Evolutionary conservation across 768 basidiomycete species (phyloP).

Genomic region (Trametes meyenii): DNA sequence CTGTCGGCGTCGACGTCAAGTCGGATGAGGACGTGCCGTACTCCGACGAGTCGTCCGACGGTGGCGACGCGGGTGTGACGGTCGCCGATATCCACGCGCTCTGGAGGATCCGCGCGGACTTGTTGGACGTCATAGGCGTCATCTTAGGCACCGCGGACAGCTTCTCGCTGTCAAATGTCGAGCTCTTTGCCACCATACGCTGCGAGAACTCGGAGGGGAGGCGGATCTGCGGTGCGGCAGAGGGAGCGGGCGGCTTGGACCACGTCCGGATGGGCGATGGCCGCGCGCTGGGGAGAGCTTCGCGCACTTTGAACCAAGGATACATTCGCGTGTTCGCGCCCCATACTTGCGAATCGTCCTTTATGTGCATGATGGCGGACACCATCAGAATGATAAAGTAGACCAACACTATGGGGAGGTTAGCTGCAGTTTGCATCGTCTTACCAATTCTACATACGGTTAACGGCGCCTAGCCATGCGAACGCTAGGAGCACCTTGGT

Average conservation of each 20-base stretch:
- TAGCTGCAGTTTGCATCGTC: background rate
- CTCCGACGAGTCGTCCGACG: conserved; percentile 16
- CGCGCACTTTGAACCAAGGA: conserved; percentile 37
- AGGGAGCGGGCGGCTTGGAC: conserved; percentile 33
- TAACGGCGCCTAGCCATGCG: conserved; percentile 46
- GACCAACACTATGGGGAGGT: conserved; percentile 48
- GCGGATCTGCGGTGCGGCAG: conserved; percentile 17
- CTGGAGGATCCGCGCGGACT: conserved; percentile 24
- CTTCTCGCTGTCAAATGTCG: conserved; percentile 18
- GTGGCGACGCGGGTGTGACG: conserved; percentile 22
- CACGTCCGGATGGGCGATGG: conserved; percentile 40
- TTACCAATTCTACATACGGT: conserved; percentile 10
- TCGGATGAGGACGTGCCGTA: conserved; percentile 19
- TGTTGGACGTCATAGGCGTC: conserved; percentile 18
- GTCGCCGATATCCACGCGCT: conserved; percentile 23
- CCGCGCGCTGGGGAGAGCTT: conserved; percentile 39
- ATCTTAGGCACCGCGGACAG: conserved; percentile 13
- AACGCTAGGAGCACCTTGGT: conserved; percentile 59
- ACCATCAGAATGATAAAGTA: conserved; percentile 56
- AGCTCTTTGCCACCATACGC: conserved; percentile 1
- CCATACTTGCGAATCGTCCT: conserved; percentile 56
- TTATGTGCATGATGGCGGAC: conserved; percentile 45
- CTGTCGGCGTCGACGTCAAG: conserved; percentile 23
- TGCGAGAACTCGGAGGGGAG: conserved; percentile 11
- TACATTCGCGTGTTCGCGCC: conserved; percentile 48